These are phyloP conservation scores for Myxozyma udenii DNA, from an alignment of 805 yeast genomes.

Conservation along the genomic window DNA sequence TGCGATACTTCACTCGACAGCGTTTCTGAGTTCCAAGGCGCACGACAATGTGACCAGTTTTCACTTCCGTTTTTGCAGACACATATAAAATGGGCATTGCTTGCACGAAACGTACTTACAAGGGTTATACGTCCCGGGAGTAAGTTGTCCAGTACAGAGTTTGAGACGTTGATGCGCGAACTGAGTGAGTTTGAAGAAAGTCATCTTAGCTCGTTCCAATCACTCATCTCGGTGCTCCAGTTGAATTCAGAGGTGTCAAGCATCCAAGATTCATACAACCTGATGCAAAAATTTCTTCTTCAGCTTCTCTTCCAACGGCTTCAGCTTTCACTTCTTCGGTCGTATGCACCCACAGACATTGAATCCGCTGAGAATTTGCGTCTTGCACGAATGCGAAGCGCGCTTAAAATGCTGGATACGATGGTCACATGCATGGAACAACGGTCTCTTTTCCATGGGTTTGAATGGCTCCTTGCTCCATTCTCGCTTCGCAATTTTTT, in stretches of 20 bases:
- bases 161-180: background rate
- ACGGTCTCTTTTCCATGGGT: constrained; percentile 13
- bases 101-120: constrained; percentile 12
- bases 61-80: constrained; percentile 14
- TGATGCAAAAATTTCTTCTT: constrained; percentile 18
- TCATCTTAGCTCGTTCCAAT: constrained; percentile 23
- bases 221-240: constrained; percentile 17
- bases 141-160: constrained; percentile 8
- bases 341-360: constrained; percentile 12
- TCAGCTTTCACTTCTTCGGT: constrained; percentile 15
- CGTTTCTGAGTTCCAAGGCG: background rate
- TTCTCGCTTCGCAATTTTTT: constrained; percentile 14
- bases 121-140: constrained; percentile 11
- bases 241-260: constrained; percentile 17
- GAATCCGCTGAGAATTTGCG: constrained; percentile 11
- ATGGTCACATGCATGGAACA: constrained; percentile 17
- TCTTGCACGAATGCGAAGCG: constrained; percentile 10
- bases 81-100: constrained; percentile 21
- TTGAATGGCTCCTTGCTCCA: constrained; percentile 22
- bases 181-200: constrained; percentile 20
- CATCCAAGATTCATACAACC: constrained; percentile 21
- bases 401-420: constrained; percentile 22
- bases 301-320: constrained; percentile 22
- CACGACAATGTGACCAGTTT: constrained; percentile 7
- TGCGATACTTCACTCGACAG: constrained; percentile 13